Evolutionary conservation across 164 flowering plant species (phyloP).

Genomic region (Houttuynia cordata): DNA sequence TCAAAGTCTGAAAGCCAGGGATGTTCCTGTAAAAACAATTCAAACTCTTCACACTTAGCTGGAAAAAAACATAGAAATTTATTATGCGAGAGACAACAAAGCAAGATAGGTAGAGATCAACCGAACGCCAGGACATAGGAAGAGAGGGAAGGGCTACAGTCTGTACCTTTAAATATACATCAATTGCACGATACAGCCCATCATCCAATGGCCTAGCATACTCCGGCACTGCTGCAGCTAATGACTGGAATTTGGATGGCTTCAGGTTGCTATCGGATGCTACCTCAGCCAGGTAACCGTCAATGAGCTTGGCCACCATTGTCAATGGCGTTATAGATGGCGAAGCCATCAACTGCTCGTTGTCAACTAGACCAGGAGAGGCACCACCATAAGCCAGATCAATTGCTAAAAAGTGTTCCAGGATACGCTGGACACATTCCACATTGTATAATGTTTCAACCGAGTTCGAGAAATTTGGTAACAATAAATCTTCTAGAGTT

Average conservation of each 20-base stretch:
- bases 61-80: too few relatives aligned
- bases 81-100: too few relatives aligned
- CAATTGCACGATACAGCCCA: constrained; percentile 89
- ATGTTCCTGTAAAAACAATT: too few relatives aligned
- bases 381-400: constrained; percentile 39
- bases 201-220: constrained; percentile 78
- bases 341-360: constrained; percentile 23
- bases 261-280: constrained; percentile 90
- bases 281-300: constrained; percentile 77
- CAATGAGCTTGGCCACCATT: constrained; percentile 66
- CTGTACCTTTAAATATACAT: constrained; percentile 90
- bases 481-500: constrained; percentile 62
- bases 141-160: too few relatives aligned
- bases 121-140: too few relatives aligned
- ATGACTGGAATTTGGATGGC: constrained; percentile 54
- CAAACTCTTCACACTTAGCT: too few relatives aligned
- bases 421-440: constrained; percentile 64
- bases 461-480: constrained; percentile 78
- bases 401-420: constrained; percentile 50
- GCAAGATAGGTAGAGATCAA: too few relatives aligned
- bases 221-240: constrained; percentile 78
- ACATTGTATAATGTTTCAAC: constrained; percentile 57
- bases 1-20: constrained; percentile 78
- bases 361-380: constrained; percentile 50
- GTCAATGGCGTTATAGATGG: constrained; percentile 44